Percentiles rank a stretch among this genome's conserved stretches.
Conservation (phyloP, 164 flowering plant genomes). For the Piper betle region DNA sequence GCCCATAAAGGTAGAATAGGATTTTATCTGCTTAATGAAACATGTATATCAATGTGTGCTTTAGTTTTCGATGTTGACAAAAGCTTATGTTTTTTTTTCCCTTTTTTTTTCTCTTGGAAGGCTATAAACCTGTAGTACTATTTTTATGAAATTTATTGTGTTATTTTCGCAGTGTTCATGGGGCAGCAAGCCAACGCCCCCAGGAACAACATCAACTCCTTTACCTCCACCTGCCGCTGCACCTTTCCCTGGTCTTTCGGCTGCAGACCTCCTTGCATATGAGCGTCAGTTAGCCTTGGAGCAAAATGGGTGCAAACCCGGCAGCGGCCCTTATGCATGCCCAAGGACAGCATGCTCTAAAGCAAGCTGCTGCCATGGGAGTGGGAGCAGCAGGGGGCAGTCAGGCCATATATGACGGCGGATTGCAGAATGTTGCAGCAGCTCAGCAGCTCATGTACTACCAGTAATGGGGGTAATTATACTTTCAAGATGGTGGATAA, state of each 20-base stretch:
- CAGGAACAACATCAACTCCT: conserved; percentile 86
- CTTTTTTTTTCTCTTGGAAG: too few species aligned
- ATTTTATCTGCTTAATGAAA: not conserved
- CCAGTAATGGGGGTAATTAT: conserved; percentile 37
- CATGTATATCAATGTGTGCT: too few species aligned
- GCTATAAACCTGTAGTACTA: not conserved
- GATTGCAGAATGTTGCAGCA: conserved; percentile 41
- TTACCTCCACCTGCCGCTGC: conserved; percentile 52
- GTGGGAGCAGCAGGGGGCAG: too few species aligned
- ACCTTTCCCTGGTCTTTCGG: conserved; percentile 27
- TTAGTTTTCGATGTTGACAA: too few species aligned
- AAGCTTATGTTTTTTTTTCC: too few species aligned
- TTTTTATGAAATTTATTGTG: not conserved
- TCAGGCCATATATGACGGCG: conserved; percentile 69
- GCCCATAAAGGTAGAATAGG: conserved; percentile 72
- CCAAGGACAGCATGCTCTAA: conserved; percentile 46
- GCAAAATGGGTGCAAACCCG: conserved; percentile 48
- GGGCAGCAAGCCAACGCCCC: conserved; percentile 99
- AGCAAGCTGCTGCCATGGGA: conserved; percentile 41
- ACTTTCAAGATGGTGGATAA: too few species aligned
- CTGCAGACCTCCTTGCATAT: conserved; percentile 64
- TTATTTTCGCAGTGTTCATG: conserved; percentile 64
- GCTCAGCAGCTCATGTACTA: conserved; percentile 82
- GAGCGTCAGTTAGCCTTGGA: conserved; percentile 80
- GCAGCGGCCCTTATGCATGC: conserved; percentile 42